These are phyloP conservation scores for Daldinia caldariorum DNA, from an alignment of 495 filamentous ascomycete genomes.

Conservation along the genomic window DNA sequence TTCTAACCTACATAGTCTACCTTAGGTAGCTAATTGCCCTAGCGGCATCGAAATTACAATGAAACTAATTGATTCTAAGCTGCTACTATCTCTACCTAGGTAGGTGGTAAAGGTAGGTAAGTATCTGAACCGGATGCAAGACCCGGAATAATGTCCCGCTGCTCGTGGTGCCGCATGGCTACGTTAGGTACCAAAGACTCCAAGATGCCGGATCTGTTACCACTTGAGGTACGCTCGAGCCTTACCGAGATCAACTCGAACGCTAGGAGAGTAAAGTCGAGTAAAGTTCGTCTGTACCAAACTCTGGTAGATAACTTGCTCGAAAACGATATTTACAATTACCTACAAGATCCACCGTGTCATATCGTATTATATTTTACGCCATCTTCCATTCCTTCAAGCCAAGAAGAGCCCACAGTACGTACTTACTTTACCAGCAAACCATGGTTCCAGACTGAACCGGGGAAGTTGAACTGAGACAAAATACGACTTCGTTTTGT, in stretches of 20 bases:
- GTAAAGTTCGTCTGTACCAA: conserved; percentile 4
- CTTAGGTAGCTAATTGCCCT: conserved; percentile 25
- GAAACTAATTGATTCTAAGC: conserved; percentile 21
- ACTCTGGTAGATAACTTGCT: conserved; percentile 1
- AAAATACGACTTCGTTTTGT: conserved; percentile 23
- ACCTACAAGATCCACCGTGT: neutral
- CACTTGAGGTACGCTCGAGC: conserved; percentile 24
- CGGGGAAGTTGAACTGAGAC: conserved; percentile 26
- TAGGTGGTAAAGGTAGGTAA: too few species aligned
- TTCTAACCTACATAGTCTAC: too few species aligned
- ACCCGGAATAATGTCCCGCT: conserved; percentile 29
- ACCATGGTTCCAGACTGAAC: conserved; percentile 6
- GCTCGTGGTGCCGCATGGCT: conserved; percentile 12
- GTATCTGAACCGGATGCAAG: conserved; percentile 18
- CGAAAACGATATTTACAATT: neutral
- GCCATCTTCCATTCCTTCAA: conserved; percentile 15
- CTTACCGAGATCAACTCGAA: conserved; percentile 14
- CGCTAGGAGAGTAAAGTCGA: conserved; percentile 21
- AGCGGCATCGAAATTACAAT: conserved; percentile 15
- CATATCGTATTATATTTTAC: neutral
- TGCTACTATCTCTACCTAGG: too few species aligned
- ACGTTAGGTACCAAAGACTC: conserved; percentile 7
- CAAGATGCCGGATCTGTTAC: conserved; percentile 31
- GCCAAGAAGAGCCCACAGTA: neutral
- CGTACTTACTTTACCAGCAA: too few species aligned